Evolutionary conservation across 306 rosid genomes (phyloP), one percentile per base, ranked within the genome.

Genomic region (Inga laurina): DNA sequence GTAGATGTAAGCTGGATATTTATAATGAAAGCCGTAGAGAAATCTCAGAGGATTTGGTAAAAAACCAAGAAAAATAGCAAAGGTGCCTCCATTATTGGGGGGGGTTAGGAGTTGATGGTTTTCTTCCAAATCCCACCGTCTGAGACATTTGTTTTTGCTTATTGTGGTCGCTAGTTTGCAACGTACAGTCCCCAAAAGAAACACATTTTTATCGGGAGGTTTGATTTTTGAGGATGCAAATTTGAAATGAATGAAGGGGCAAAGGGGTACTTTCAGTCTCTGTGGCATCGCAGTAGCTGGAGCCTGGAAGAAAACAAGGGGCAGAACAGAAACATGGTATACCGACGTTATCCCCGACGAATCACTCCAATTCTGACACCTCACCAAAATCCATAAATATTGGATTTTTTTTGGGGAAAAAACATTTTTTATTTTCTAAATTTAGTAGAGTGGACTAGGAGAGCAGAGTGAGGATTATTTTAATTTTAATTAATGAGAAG

Each of bases 71-170:
- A n/a, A 59, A 9, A 4, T 10, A 59, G 15, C 22, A 57, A 8
- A 21, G 27, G 57, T 61, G 13, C 2, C 8, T n/a, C 32, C 14
- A 57, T 1, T 54, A 12, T 7, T 19, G 30, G 30, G 77, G 39
- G n/a, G 35, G 52, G 79, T 32, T 68, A 21, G 81, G 68, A 85
- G 86, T 80, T 84, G 94, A 84, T 90, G 97, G 97, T 72, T 91
- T 93, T 91, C 85, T 54, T 57, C 37, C 32, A 21, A 88, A 81
- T 84, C 83, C 94, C 76, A 81, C 72, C 8, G 85, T 77, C 91
- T 27, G 18, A 61, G 89, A 34, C 91, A 43, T 66, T 82, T 54
- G 97, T 72, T 91, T 91, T 90, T 81, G 14, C 80, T 80, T 34
- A 84, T 76, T 79, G 13, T 5, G 6, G 89, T 89, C 49, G 61